Conservation (phyloP, 75 land plant genomes). For the Pinus albicaulis region DNA sequence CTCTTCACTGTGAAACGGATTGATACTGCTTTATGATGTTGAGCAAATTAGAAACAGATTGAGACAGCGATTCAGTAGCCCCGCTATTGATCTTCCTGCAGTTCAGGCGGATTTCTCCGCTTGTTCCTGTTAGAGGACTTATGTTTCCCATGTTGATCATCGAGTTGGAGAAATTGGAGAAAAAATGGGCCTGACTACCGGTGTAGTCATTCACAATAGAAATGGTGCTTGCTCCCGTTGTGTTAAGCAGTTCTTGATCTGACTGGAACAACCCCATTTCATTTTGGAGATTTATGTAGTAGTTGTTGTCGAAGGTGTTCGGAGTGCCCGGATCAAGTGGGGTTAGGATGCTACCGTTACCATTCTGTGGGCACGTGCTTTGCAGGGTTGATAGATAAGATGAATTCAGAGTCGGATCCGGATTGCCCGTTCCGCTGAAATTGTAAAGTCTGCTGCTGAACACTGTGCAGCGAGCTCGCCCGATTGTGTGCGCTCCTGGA, state of each 20-base stretch:
- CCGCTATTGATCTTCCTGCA: slow-evolving; percentile 29
- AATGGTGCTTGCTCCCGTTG: slow-evolving; percentile 31
- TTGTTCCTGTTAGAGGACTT: slow-evolving; percentile 43
- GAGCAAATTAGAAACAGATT: too few relatives aligned
- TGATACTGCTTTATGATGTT: too few relatives aligned
- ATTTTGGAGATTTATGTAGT: slow-evolving; percentile 47
- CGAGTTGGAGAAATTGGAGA: slow-evolving; percentile 30
- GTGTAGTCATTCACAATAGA: slow-evolving; percentile 29
- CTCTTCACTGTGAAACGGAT: too few relatives aligned
- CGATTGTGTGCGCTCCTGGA: slow-evolving; percentile 76
- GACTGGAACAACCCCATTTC: slow-evolving; percentile 48
- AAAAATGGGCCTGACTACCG: slow-evolving; percentile 26
- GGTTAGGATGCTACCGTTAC: neutral
- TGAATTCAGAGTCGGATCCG: slow-evolving; percentile 50
- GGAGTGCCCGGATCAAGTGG: slow-evolving; percentile 35
- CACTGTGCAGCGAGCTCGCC: slow-evolving; percentile 47
- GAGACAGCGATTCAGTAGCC: neutral
- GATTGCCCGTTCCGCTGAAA: slow-evolving; percentile 39
- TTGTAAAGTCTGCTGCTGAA: slow-evolving; percentile 55
- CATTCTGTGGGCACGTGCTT: slow-evolving; percentile 35
- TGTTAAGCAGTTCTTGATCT: slow-evolving; percentile 52
- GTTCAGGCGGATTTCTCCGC: slow-evolving; percentile 38
- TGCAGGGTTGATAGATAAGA: slow-evolving; percentile 26
- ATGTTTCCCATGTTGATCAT: slow-evolving; percentile 75
- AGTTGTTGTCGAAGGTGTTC: slow-evolving; percentile 44